Evolutionary conservation across 139 green algal genomes (phyloP), one percentile per base, ranked within the genome.

Genomic region (Pleodorina starrii): DNA sequence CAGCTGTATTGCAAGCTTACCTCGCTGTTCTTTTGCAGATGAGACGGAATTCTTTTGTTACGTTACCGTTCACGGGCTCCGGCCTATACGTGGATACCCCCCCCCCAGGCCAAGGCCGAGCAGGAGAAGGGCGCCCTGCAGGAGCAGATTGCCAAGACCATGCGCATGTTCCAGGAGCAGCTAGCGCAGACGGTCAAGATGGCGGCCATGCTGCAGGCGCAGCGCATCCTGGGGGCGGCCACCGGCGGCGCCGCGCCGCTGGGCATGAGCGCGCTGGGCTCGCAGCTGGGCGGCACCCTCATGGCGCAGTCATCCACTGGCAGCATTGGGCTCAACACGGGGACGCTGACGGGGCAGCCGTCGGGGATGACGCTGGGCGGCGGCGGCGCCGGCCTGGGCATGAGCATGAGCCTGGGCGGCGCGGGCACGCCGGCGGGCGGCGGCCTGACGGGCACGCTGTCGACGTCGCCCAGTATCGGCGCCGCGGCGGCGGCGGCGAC

Each of bases 161-260:
- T 93, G 91, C 78, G 87, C 40, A 87, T 92, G 88, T 93, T 92
- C 85, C 91, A 93, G 88, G 87, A 92, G 84, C 91, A 93, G 85
- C 85, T 93, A 29, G 84, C 91, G 50, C 91, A 93, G 71, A 92
- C 91, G 0, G 83, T 93, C 35, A 92, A 92, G 59, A 91, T 93
- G 91, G 91, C 91, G 29, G 88, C 91, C 74, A 90, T 93, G 84
- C 71, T 93, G 85, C 91, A 91, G 69, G 77, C 90, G 42, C 90
- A 93, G 75, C 87, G 90, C 51, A 93, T 93, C 76, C 85, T 93
- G 90, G 90, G 83, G 0, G 87, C 76, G 0, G 87, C 54, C 32
- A 80, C 75, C 9, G 84, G 60, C 17, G 74, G 36, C 1, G 60
- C 23, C 3, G 43, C 46, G 23, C 86, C 86, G 27, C 11, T 48